These are phyloP conservation scores for Bimuria novae-zelandiae DNA, from an alignment of 2,329 filamentous ascomycete genomes.

Conservation along the genomic window DNA sequence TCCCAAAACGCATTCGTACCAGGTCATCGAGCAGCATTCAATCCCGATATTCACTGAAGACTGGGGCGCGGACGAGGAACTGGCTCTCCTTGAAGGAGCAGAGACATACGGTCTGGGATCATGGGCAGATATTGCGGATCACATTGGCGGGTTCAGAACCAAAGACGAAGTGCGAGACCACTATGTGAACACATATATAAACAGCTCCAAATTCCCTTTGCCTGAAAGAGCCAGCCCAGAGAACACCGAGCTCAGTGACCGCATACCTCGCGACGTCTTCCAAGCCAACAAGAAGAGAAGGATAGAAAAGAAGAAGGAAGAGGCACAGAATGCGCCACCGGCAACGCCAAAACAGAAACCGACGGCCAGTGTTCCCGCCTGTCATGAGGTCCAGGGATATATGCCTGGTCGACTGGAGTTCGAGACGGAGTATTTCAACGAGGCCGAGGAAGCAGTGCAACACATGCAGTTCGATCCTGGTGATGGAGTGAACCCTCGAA, in stretches of 20 bases:
- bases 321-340: constrained; percentile 79
- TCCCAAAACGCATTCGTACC: constrained; percentile 82
- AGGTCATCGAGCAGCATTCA: constrained; percentile 97
- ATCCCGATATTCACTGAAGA: constrained; percentile 94
- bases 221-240: constrained; percentile 83
- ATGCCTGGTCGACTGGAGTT: constrained; percentile 98
- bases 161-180: constrained; percentile 97
- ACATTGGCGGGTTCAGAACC: constrained; percentile 91
- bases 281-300: constrained; percentile 89
- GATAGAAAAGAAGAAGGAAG: constrained; percentile 90
- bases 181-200: constrained; percentile 85
- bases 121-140: constrained; percentile 97
- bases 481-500: constrained; percentile 83
- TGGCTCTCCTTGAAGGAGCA: constrained; percentile 89
- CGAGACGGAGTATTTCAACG: constrained; percentile 96
- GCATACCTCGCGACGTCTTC: constrained; percentile 88
- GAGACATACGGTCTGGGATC: constrained; percentile 96
- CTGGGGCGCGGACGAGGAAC: constrained; percentile 96
- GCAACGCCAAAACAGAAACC: constrained; percentile 93
- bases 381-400: constrained; percentile 97
- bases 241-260: constrained; percentile 76
- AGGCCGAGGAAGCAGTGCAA: constrained; percentile 96
- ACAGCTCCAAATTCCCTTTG: constrained; percentile 82
- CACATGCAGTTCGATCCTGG: constrained; percentile 98
- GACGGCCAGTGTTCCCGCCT: constrained; percentile 90